phyloP scores from a whole-genome alignment of 1,139 yeast species.

The Magnusiomyces suaveolens region DNA sequence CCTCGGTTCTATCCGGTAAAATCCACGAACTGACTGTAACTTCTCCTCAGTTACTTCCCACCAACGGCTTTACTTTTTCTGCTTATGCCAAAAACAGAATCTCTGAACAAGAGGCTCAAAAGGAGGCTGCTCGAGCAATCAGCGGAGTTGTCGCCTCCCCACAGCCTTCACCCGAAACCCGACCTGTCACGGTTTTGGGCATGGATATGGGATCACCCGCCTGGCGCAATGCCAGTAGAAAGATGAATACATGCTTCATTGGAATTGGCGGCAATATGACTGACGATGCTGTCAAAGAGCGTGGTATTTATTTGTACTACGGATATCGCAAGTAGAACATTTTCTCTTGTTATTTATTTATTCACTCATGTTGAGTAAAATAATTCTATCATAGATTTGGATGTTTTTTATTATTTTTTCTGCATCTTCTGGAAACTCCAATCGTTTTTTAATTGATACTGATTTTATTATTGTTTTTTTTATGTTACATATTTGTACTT shows the following conservation, averaged over 20 bases:
- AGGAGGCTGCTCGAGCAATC: constrained; percentile 10
- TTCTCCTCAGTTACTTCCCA: constrained; percentile 12
- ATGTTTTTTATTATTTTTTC: too few species aligned
- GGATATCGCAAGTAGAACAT: constrained; percentile 21
- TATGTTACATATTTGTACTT: too few species aligned
- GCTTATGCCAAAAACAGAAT: constrained; percentile 23
- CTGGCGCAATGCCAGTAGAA: constrained; percentile 29
- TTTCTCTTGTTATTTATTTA: too few species aligned
- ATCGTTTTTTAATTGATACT: too few species aligned
- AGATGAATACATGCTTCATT: constrained; percentile 29
- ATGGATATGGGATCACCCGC: constrained; percentile 23
- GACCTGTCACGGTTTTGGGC: constrained; percentile 18
- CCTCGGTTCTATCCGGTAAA: constrained; percentile 10
- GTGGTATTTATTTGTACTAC: constrained; percentile 33
- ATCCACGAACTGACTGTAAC: constrained; percentile 7
- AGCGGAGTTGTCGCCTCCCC: constrained; percentile 3
- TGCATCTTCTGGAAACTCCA: too few species aligned
- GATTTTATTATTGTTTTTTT: too few species aligned
- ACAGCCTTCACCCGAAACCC: constrained; percentile 9
- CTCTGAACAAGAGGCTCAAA: constrained; percentile 10
- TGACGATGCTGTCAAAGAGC: constrained; percentile 26
- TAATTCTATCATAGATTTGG: too few species aligned
- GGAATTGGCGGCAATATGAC: constrained; percentile 30
- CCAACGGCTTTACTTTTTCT: constrained; percentile 23
- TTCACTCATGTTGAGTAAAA: too few species aligned